These are phyloP conservation scores for Microcyclospora tardicrescens DNA, from an alignment of 2,329 filamentous ascomycete species.

Conservation along the genomic window DNA sequence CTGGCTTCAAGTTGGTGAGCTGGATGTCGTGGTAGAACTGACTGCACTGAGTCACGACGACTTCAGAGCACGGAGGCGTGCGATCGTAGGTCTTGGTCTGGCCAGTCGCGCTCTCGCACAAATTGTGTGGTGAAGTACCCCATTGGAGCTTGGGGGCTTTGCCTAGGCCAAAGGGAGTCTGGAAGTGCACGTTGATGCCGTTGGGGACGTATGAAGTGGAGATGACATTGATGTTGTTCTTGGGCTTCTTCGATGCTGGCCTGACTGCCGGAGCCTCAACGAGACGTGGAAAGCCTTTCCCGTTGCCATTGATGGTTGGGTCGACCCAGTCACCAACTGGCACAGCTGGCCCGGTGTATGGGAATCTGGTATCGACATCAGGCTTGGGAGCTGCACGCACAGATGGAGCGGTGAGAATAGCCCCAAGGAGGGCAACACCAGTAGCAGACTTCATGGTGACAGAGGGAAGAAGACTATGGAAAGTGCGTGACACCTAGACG, in stretches of 20 bases:
- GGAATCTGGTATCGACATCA: conserved; percentile 8
- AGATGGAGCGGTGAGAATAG: not conserved
- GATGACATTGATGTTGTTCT: conserved; percentile 43
- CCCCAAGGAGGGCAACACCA: not conserved
- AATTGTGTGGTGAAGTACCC: conserved; percentile 21
- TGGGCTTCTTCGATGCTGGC: conserved; percentile 30
- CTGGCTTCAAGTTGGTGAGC: conserved; percentile 28
- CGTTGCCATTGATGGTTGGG: conserved; percentile 38
- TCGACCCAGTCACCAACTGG: conserved; percentile 42
- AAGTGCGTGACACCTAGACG: too few species aligned
- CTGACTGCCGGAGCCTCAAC: conserved; percentile 39
- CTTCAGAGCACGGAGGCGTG: conserved; percentile 37
- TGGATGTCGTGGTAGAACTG: conserved; percentile 41
- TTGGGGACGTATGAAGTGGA: conserved; percentile 35
- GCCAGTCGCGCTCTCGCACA: conserved; percentile 28
- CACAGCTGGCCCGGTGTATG: conserved; percentile 36
- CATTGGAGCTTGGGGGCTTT: conserved; percentile 31
- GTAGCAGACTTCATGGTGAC: not conserved
- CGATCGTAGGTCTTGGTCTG: conserved; percentile 35
- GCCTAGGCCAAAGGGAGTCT: conserved; percentile 41
- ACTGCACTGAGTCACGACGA: conserved; percentile 37
- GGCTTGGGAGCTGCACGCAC: not conserved
- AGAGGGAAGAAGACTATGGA: not conserved
- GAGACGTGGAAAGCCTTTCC: conserved; percentile 39
- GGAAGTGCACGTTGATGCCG: conserved; percentile 41